Percentiles rank a stretch among this genome's conserved stretches.
These are phyloP conservation scores for Endotrypanum monterogeii DNA, from an alignment of 208 protist genomes.

Conservation along the genomic window DNA sequence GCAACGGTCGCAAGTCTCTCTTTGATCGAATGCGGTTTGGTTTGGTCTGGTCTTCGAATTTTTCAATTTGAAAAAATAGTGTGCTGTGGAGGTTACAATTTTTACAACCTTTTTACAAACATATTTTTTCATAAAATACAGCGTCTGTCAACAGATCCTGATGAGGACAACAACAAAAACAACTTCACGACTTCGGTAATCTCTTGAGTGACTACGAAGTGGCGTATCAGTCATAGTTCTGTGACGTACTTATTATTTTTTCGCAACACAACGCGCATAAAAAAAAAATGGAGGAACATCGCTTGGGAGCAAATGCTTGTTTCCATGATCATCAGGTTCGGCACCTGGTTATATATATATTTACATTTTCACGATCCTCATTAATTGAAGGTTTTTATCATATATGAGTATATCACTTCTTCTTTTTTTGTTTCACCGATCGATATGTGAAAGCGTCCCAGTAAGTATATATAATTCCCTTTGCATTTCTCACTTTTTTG, in stretches of 20 bases:
- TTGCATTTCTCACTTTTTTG: not conserved
- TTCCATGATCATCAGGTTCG: too few relatives aligned
- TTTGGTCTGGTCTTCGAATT: slow-evolving; percentile 81
- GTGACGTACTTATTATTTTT: not conserved
- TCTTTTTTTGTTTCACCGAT: too few relatives aligned
- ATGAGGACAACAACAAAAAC: not conserved
- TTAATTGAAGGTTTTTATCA: too few relatives aligned
- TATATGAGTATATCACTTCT: too few relatives aligned
- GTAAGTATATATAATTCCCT: not conserved
- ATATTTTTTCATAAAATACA: not conserved
- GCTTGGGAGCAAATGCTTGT: not conserved
- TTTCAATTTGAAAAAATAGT: slow-evolving; percentile 47
- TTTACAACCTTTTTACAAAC: not conserved
- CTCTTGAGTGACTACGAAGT: not conserved
- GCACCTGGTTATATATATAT: too few relatives aligned
- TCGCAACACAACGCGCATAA: not conserved
- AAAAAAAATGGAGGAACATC: not conserved
- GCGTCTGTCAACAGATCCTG: not conserved
- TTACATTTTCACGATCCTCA: too few relatives aligned
- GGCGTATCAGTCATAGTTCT: not conserved
- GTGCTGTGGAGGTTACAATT: not conserved
- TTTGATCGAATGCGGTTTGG: slow-evolving; percentile 83
- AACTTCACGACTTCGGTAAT: not conserved
- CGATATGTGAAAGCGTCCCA: not conserved
- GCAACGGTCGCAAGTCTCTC: slow-evolving; percentile 48